These are phyloP conservation scores for Cladorrhinum sp. DNA, from an alignment of 2,329 filamentous ascomycete species.

Conservation along the genomic window DNA sequence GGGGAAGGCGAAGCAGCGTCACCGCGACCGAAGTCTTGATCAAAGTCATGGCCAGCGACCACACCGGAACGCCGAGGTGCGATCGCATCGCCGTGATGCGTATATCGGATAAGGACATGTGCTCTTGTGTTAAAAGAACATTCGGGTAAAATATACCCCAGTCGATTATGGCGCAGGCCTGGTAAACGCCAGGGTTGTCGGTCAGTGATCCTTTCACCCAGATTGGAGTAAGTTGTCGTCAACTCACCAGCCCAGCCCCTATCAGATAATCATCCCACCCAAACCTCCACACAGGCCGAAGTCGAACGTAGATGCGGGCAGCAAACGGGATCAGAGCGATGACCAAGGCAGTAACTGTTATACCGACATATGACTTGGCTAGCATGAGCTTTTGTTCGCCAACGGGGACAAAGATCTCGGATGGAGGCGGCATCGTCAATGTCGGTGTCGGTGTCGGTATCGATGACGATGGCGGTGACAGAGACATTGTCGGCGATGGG, in stretches of 20 bases:
- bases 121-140: slow-evolving; percentile 5
- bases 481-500: background rate
- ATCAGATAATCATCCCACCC: slow-evolving; percentile 21
- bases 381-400: slow-evolving; percentile 15
- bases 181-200: background rate
- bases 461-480: background rate
- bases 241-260: slow-evolving; percentile 17
- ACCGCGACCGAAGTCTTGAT: slow-evolving; percentile 21
- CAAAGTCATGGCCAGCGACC: slow-evolving; percentile 20
- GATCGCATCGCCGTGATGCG: slow-evolving; percentile 6
- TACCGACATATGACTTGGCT: slow-evolving; percentile 15
- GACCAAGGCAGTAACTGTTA: slow-evolving; percentile 16
- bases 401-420: background rate
- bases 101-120: slow-evolving; percentile 3
- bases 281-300: slow-evolving; percentile 20
- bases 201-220: background rate
- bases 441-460: background rate
- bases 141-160: slow-evolving; percentile 13
- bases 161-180: slow-evolving; percentile 17
- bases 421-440: background rate
- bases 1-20: slow-evolving; percentile 18
- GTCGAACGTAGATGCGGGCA: slow-evolving; percentile 18
- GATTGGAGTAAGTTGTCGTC: background rate
- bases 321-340: slow-evolving; percentile 17
- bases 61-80: slow-evolving; percentile 21